Conservation (phyloP, 2,329 filamentous ascomycete species). For the Trichophyton benhamiae region DNA sequence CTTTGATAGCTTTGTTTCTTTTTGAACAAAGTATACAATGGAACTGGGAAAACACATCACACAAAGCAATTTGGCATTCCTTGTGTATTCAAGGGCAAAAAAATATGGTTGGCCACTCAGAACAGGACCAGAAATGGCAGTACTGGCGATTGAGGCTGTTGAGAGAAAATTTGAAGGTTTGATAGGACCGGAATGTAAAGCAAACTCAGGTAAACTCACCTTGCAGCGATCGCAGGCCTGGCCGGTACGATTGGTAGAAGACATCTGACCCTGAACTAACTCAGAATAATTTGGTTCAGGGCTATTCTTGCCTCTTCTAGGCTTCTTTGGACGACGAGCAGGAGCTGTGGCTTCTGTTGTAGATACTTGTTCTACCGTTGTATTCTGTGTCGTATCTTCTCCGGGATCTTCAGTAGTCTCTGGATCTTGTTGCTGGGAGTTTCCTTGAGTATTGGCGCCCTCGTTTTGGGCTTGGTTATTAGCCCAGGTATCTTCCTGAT, state of each 20-base stretch:
- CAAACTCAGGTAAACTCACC: constrained; percentile 15
- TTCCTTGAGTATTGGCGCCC: not conserved
- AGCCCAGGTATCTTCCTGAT: not conserved
- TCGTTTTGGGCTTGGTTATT: not conserved
- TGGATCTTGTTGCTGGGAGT: not conserved
- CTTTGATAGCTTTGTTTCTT: not conserved
- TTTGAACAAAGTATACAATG: not conserved
- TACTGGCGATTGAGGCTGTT: not conserved
- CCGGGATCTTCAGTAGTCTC: not conserved
- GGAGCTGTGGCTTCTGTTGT: not conserved
- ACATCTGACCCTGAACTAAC: constrained; percentile 14
- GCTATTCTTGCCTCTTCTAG: constrained; percentile 15
- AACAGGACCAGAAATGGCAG: not conserved
- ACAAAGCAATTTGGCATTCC: not conserved
- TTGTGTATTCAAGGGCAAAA: not conserved
- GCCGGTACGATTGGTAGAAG: constrained; percentile 13
- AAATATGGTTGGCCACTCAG: not conserved
- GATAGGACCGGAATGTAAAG: not conserved
- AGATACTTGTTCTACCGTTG: not conserved
- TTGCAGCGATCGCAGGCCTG: constrained; percentile 23
- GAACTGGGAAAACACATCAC: not conserved
- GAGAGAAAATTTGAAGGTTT: not conserved
- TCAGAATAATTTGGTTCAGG: constrained; percentile 18
- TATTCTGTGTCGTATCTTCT: not conserved
- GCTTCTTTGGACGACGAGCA: constrained; percentile 12